Base-by-base conservation (phyloP, 2,329 filamentous ascomycete genomes). In the Claviceps pazoutovae region DNA sequence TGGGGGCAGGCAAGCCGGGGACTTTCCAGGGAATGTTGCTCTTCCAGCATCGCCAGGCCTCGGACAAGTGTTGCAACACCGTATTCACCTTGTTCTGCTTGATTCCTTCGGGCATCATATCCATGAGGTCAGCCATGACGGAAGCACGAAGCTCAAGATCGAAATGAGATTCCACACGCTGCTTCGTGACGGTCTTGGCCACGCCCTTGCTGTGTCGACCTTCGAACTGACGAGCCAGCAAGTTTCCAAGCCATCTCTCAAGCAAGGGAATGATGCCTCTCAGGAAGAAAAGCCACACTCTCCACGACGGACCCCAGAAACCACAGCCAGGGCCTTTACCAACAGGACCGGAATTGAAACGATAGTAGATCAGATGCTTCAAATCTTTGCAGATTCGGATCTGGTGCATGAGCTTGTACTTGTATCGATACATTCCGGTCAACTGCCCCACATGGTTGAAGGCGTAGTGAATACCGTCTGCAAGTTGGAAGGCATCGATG, bases 21-120 rank as follows among this genome's bases (percentile, higher is more conserved):
- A 98, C 93, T 73, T 98, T 98, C 93, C 93, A 98, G 0, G 93
- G 93, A 59, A 98, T 98, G 64, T 98, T 98, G 71, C 90, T 96
- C 83, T 98, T 98, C 93, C 93, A 98, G 73, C 93, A 98, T 71
- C 93, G 81, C 93, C 93, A 98, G 14, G 93, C 93, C 72, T 98
- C 93, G 0, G 91, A 97, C 43, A 98, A 72, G 76, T 98, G 94
- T 64, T 97, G 93, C 51, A 98, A 74, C 45, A 98, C 91, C 1
- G 90, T 95, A 68, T 98, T 95, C 68, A 98, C 89, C 72, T 98
- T 98, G 74, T 93, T 98, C 66, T 98, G 93, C 68, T 96, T 96
- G 72, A 98, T 97, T 58, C 93, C 93, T 66, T 98, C 94, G 0
- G 93, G 93, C 93, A 98, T 98, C 94, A 98, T 98, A 63, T 98